Conservation (phyloP, 1,284 basidiomycete genomes). For the Acaromyces ingoldii region DNA sequence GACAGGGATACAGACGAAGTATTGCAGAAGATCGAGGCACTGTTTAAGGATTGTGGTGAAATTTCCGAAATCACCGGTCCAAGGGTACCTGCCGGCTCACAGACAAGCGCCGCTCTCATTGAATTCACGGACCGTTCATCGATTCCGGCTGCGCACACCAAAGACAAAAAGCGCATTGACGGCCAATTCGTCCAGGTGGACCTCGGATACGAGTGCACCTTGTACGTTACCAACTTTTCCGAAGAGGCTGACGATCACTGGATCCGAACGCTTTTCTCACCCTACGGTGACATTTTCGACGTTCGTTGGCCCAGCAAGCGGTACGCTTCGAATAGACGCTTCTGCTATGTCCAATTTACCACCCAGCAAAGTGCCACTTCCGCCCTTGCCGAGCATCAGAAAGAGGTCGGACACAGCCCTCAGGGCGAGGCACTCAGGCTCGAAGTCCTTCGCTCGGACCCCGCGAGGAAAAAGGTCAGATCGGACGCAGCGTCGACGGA, state of each 20-base stretch:
- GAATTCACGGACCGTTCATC: slow-evolving; percentile 48
- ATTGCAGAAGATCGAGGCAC: slow-evolving; percentile 59
- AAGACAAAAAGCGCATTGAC: slow-evolving; percentile 77
- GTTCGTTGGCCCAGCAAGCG: slow-evolving; percentile 98
- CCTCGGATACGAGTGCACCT: slow-evolving; percentile 85
- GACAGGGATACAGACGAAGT: too few species aligned
- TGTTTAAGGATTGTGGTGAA: slow-evolving; percentile 68
- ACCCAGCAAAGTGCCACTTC: slow-evolving; percentile 63
- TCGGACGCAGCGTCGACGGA: slow-evolving; percentile 75
- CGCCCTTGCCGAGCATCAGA: slow-evolving; percentile 71
- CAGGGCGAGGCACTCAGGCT: slow-evolving; percentile 55
- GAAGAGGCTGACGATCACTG: slow-evolving; percentile 64
- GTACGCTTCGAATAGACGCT: slow-evolving; percentile 80
- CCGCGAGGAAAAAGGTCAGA: slow-evolving; percentile 76
- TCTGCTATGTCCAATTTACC: slow-evolving; percentile 78
- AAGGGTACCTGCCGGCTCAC: slow-evolving; percentile 3
- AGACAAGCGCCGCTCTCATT: slow-evolving; percentile 46
- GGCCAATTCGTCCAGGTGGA: slow-evolving; percentile 68
- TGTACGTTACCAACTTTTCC: slow-evolving; percentile 95
- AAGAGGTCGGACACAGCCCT: slow-evolving; percentile 57
- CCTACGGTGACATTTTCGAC: slow-evolving; percentile 87
- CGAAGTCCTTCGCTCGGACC: slow-evolving; percentile 83
- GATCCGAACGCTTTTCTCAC: slow-evolving; percentile 68
- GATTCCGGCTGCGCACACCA: slow-evolving; percentile 78
- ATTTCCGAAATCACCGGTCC: slow-evolving; percentile 41